These are phyloP conservation scores for Claviceps digitariae DNA, from an alignment of 2,329 filamentous ascomycete species.

Conservation along the genomic window DNA sequence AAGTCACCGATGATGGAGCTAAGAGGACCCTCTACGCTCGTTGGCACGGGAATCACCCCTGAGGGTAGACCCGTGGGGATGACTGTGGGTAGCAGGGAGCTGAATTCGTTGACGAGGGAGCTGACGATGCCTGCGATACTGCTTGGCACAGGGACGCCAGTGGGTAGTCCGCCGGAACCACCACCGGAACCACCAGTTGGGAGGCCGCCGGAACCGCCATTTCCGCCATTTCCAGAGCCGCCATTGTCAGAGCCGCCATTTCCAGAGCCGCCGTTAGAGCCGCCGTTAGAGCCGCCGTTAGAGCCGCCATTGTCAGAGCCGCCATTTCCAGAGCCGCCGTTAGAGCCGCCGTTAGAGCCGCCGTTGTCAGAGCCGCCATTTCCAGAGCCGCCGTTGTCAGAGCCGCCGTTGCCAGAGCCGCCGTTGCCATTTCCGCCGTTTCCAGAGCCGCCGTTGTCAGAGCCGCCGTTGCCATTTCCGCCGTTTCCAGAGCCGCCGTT, in stretches of 20 bases:
- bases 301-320: too few relatives aligned
- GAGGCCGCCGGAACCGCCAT: too few relatives aligned
- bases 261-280: not conserved
- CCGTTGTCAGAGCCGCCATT: not conserved
- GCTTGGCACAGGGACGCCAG: too few relatives aligned
- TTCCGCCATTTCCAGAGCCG: too few relatives aligned
- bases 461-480: not conserved
- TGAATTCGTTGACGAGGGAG: too few relatives aligned
- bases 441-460: not conserved
- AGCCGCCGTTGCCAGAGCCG: not conserved
- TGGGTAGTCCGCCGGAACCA: too few relatives aligned
- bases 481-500: not conserved
- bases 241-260: too few relatives aligned
- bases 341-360: not conserved
- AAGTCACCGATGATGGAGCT: not conserved
- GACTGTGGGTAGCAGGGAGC: not conserved
- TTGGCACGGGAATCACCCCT: not conserved
- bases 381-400: not conserved
- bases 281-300: too few relatives aligned
- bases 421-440: not conserved
- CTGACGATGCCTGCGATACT: too few relatives aligned
- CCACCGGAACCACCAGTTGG: too few relatives aligned
- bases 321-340: too few relatives aligned
- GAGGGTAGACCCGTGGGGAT: not conserved
- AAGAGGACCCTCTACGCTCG: too few relatives aligned